A percentile compares a stretch with the other conserved stretches of the same genome.
phyloP scores from a whole-genome alignment of 1,284 basidiomycete species.

The Hypsizygus ulmarius region DNA sequence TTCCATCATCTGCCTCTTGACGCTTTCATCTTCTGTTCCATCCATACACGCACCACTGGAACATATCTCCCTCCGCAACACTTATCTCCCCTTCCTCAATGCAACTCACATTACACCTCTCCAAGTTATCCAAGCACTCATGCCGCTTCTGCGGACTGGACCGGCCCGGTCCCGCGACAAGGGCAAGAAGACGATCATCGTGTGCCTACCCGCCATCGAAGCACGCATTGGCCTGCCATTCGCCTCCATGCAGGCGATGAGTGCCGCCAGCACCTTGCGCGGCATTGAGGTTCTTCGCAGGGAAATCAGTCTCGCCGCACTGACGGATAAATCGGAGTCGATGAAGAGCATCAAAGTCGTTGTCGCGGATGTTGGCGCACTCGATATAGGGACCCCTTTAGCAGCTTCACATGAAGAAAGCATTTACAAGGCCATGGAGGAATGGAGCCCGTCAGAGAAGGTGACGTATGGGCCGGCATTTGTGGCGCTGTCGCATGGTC shows the following conservation, averaged over 20 bases:
- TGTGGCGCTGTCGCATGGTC: slow-evolving; percentile 45
- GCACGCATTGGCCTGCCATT: slow-evolving; percentile 72
- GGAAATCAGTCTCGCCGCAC: slow-evolving; percentile 58
- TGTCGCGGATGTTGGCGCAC: slow-evolving; percentile 63
- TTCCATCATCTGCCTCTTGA: slow-evolving; percentile 69
- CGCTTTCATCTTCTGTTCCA: slow-evolving; percentile 45
- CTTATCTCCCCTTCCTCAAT: slow-evolving; percentile 66
- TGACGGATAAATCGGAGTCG: slow-evolving; percentile 48
- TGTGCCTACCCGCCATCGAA: slow-evolving; percentile 69
- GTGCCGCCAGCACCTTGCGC: slow-evolving; percentile 64
- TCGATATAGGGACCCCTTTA: slow-evolving; percentile 38
- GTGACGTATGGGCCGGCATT: slow-evolving; percentile 68
- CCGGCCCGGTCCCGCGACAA: slow-evolving; percentile 50
- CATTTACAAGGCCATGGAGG: slow-evolving; percentile 52
- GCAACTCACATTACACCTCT: slow-evolving; percentile 74
- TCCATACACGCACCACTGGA: slow-evolving; percentile 61
- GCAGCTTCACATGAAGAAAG: slow-evolving; percentile 30
- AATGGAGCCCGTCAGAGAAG: slow-evolving; percentile 71
- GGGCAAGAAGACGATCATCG: slow-evolving; percentile 60
- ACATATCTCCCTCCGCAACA: slow-evolving; percentile 58
- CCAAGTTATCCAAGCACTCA: slow-evolving; percentile 69
- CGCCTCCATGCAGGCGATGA: slow-evolving; percentile 65
- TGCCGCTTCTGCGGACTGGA: slow-evolving; percentile 68
- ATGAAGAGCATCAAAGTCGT: slow-evolving; percentile 64
- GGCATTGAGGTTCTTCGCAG: slow-evolving; percentile 69